These are phyloP conservation scores for Cutaneotrichosporon mucoides DNA, from an alignment of 1,284 basidiomycete genomes.

Conservation along the genomic window DNA sequence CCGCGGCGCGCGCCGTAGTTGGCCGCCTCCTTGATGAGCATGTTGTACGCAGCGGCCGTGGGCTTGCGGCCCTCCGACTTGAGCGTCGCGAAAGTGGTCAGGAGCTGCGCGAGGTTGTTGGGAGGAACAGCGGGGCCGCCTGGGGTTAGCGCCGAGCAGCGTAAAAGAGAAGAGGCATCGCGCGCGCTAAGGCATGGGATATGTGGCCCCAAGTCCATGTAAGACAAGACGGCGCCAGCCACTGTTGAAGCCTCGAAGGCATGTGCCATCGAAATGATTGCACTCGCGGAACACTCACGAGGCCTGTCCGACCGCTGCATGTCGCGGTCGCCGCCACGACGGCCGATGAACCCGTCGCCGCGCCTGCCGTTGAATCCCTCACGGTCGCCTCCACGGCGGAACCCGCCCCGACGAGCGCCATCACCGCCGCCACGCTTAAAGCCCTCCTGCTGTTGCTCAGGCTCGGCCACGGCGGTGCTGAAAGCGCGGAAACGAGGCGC, in stretches of 20 bases:
- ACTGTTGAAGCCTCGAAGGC: too few species aligned
- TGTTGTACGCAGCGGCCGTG: conserved; percentile 29
- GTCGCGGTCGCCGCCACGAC: too few species aligned
- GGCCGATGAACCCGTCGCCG: too few species aligned
- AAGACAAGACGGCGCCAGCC: too few species aligned
- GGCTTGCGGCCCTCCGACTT: conserved; percentile 25
- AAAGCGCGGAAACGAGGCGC: neutral
- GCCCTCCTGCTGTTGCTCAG: neutral
- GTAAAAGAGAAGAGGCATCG: neutral
- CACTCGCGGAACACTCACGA: too few species aligned
- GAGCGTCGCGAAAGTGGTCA: conserved; percentile 24
- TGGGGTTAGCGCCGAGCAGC: neutral
- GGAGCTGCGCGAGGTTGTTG: conserved; percentile 19
- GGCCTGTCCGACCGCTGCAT: too few species aligned
- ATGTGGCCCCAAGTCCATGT: too few species aligned
- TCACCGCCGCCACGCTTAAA: neutral
- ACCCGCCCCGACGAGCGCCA: too few species aligned
- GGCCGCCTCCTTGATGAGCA: conserved; percentile 30
- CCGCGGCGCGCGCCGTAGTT: conserved; percentile 21
- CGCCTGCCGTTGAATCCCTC: too few species aligned
- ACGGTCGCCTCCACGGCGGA: too few species aligned
- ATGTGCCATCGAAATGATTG: too few species aligned
- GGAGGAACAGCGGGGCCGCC: neutral
- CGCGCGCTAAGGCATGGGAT: neutral
- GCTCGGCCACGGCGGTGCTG: neutral